Evolutionary conservation across 176 grass and related monocot species (phyloP).

Genomic region (Avena sativa): DNA sequence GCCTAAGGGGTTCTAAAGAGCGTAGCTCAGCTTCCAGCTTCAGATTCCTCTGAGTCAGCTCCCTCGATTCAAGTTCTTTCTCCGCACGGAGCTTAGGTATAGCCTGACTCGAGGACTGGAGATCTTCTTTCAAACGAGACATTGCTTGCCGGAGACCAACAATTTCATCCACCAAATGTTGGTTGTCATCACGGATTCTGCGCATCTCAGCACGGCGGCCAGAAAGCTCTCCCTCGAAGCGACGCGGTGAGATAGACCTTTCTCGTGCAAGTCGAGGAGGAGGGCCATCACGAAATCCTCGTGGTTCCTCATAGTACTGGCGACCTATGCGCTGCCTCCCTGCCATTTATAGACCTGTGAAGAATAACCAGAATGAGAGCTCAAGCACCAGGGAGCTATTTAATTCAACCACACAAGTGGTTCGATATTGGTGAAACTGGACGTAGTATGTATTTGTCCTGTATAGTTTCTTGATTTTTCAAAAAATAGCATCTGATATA

Average conservation of each 20-base stretch:
- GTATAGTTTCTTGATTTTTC: neutral
- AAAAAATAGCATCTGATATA: neutral
- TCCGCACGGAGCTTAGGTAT: slow-evolving; percentile 64
- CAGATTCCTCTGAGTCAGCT: slow-evolving; percentile 64
- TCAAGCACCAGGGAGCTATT: neutral
- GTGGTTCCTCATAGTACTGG: slow-evolving; percentile 46
- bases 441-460: neutral
- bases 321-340: slow-evolving; percentile 53
- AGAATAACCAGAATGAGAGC: slow-evolving; percentile 39
- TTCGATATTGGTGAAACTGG: neutral
- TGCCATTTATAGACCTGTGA: slow-evolving; percentile 51
- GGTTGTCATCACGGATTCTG: slow-evolving; percentile 63
- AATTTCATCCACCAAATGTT: slow-evolving; percentile 55
- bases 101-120: slow-evolving; percentile 54
- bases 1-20: slow-evolving; percentile 55
- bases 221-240: slow-evolving; percentile 56
- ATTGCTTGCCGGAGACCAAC: slow-evolving; percentile 52
- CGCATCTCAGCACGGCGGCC: slow-evolving; percentile 49
- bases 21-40: slow-evolving; percentile 72
- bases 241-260: slow-evolving; percentile 50
- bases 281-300: slow-evolving; percentile 48
- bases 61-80: slow-evolving; percentile 70
- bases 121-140: slow-evolving; percentile 49
- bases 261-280: slow-evolving; percentile 40
- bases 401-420: neutral